Base-by-base conservation (phyloP, 2,329 filamentous ascomycete species). In the Erysiphe neolycopersici region DNA sequence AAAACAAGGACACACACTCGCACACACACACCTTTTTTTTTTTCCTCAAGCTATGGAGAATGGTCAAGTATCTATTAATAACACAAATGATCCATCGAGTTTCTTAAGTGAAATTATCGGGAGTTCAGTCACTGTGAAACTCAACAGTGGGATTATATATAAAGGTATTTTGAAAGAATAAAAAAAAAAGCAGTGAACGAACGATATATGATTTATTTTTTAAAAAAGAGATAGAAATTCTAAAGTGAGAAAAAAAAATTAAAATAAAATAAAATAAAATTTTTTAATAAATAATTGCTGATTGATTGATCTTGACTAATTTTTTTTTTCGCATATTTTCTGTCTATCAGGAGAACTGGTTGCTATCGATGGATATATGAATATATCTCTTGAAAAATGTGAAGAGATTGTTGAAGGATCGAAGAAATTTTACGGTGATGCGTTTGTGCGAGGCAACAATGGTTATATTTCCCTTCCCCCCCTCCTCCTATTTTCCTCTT, bases 301-400 rank as follows among this genome's bases (percentile, higher is more conserved):
- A 5, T 4, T 38, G 9, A 1, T n/a, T n/a, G n/a, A n/a, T n/a
- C n/a, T n/a, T n/a, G n/a, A 19, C 22, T 41, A 42, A 47, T 56
- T 41, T 56, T 13, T 26, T 16, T 30, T 3, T 11, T 31, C n/a
- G n/a, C n/a, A n/a, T n/a, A n/a, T n/a, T n/a, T n/a, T n/a, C n/a
- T n/a, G n/a, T n/a, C n/a, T n/a, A n/a, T 16, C 49, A 94, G 87
- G 89, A 52, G 84, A 94, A 59, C 70, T 95, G 33, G 85, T 95
- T 59, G 93, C 85, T 0, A 87, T 98, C 42, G 89, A 98, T 60
- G 89, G 89, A 43, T 98, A 95, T 64, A 98, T 98, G 89, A 98
- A 98, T 64, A 94, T 98, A 59, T 87, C 89, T 12, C 71, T 98
- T 29, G 89, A 98, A 61, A 89, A 93, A 63, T 92, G 84, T 17